These are phyloP conservation scores for Dendrobium huoshanense DNA, from an alignment of 106 monocot genomes.

Conservation along the genomic window DNA sequence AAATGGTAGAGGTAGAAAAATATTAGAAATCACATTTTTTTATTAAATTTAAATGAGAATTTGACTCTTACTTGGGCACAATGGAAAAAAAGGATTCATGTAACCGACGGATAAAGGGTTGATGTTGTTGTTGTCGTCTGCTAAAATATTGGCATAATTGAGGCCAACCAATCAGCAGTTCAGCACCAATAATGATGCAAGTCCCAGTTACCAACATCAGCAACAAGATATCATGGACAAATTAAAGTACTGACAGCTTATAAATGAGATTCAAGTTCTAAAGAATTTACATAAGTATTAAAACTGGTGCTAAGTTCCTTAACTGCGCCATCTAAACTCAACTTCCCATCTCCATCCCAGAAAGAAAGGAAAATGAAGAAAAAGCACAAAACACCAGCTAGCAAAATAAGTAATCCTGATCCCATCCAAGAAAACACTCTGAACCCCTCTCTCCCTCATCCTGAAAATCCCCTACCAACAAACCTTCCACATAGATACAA, in stretches of 20 bases:
- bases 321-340: neutral
- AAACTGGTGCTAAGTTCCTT: neutral
- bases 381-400: neutral
- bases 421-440: neutral
- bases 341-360: neutral
- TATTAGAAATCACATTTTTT: too few species aligned
- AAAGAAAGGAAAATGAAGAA: neutral
- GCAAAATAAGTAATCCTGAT: neutral
- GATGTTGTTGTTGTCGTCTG: neutral
- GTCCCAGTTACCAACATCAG: too few species aligned
- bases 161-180: too few species aligned
- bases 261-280: neutral
- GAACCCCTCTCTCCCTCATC: neutral
- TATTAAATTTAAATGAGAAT: too few species aligned
- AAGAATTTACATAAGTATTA: neutral
- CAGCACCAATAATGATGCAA: too few species aligned
- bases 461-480: neutral
- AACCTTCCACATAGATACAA: neutral
- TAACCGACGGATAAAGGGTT: too few species aligned
- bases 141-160: neutral
- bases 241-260: too few species aligned
- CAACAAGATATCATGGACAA: too few species aligned
- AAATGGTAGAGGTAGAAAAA: too few species aligned
- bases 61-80: too few species aligned
- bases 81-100: too few species aligned